A percentile compares a stretch with the other conserved stretches of the same genome.
These are phyloP conservation scores for Hortaea werneckii DNA, from an alignment of 2,329 filamentous ascomycete species.

Conservation along the genomic window DNA sequence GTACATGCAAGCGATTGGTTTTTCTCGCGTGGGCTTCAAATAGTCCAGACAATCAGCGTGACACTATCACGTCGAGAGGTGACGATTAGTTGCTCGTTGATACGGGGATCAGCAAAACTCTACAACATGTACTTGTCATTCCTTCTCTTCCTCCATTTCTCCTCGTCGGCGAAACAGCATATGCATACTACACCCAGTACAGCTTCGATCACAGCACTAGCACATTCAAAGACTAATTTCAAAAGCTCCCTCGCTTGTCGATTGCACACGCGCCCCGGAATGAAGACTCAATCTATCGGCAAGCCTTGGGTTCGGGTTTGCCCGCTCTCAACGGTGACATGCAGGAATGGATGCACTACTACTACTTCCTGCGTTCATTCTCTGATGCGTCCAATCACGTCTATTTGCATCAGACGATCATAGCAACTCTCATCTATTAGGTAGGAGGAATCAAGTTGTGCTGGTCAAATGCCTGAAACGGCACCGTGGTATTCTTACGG, in stretches of 20 bases:
- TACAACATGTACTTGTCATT: conserved; percentile 48
- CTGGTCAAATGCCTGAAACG: too few relatives aligned
- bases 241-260: conserved; percentile 51
- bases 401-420: not conserved
- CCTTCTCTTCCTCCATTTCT: conserved; percentile 26
- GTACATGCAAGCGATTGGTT: too few relatives aligned
- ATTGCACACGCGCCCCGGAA: conserved; percentile 41
- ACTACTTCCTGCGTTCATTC: too few relatives aligned
- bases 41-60: conserved; percentile 75
- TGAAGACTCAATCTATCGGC: conserved; percentile 37
- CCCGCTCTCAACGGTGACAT: too few relatives aligned
- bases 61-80: conserved; percentile 73
- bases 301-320: not conserved
- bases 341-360: too few relatives aligned
- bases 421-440: too few relatives aligned
- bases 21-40: conserved; percentile 37
- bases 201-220: conserved; percentile 44
- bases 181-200: conserved; percentile 37
- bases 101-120: conserved; percentile 70
- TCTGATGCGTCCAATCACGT: too few relatives aligned
- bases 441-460: too few relatives aligned
- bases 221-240: conserved; percentile 56
- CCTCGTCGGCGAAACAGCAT: conserved; percentile 32
- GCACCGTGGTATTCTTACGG: too few relatives aligned
- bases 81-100: conserved; percentile 88